Evolutionary conservation across 2,329 filamentous ascomycete species (phyloP).

Genomic region (Scytalidium sp.): DNA sequence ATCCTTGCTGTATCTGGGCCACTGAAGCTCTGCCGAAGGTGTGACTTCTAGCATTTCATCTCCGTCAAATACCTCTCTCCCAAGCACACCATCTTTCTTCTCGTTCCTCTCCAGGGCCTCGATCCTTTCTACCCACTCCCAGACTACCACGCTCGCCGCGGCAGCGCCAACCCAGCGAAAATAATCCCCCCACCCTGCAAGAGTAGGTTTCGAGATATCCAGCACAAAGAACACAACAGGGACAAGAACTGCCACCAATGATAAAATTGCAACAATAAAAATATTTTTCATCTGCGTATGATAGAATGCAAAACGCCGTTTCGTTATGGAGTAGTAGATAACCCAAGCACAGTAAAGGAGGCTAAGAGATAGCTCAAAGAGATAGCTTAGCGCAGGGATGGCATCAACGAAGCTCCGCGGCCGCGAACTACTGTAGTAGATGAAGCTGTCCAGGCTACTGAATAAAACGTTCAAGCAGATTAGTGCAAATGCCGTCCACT

Average conservation of each 20-base stretch:
- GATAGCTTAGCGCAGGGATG: slow-evolving; percentile 74
- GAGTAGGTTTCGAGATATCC: slow-evolving; percentile 66
- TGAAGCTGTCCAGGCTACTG: slow-evolving; percentile 85
- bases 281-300: slow-evolving; percentile 72
- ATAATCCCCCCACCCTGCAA: slow-evolving; percentile 74
- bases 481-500: slow-evolving; percentile 94
- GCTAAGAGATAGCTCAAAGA: slow-evolving; percentile 69
- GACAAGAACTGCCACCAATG: slow-evolving; percentile 62
- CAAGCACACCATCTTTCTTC: slow-evolving; percentile 69
- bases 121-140: slow-evolving; percentile 78
- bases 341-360: slow-evolving; percentile 73
- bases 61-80: slow-evolving; percentile 69
- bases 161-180: slow-evolving; percentile 74
- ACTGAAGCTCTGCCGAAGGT: slow-evolving; percentile 50
- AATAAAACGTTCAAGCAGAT: slow-evolving; percentile 91
- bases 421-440: slow-evolving; percentile 54
- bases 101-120: slow-evolving; percentile 71
- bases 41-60: slow-evolving; percentile 70
- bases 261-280: slow-evolving; percentile 62
- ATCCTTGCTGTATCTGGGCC: slow-evolving; percentile 30
- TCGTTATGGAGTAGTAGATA: slow-evolving; percentile 69
- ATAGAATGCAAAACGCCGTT: slow-evolving; percentile 69
- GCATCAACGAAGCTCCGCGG: slow-evolving; percentile 82
- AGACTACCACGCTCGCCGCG: slow-evolving; percentile 74
- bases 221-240: slow-evolving; percentile 74